Evolutionary conservation across 2,329 filamentous ascomycete genomes (phyloP), one percentile per base, ranked within the genome.

Genomic region (Trichoderma sp.): DNA sequence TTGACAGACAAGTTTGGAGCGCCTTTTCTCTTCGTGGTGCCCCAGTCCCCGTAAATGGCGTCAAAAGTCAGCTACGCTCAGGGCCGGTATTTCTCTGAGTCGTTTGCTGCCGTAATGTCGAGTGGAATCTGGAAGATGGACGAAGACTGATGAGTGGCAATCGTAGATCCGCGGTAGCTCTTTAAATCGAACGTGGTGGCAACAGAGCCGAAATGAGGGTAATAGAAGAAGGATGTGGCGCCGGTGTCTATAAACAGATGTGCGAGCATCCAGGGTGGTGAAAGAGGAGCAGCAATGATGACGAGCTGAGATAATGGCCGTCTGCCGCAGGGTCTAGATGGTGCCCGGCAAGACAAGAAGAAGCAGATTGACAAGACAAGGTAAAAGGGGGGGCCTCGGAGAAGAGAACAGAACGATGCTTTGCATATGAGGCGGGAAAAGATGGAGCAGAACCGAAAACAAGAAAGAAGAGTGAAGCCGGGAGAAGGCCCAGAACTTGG

Each of bases 131-230:
- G 34, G 49, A 55, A 43, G 63, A 55, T 43, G 30, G 28, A 43
- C 16, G 46, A 32, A 59, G 54, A 60, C 21, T 30, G 11, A 56
- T 52, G 55, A 28, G 59, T 51, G 37, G 39, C 52, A 59, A 63
- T 59, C 46, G 60, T 43, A 58, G 46, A 56, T 21, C 39, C 64
- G 43, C 28, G 52, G 39, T 43, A 3, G 37, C 52, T 66, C 54
- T 51, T 26, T 49, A 37, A 51, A 54, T 49, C 63, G 54, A 59
- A 56, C n/a, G 65, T 58, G 65, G 65, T 68, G 68, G 58, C 68
- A 68, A 70, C 51, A 46, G 54, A 21, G 39, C 68, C 68, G 65
- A 66, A 66, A 55, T 32, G 52, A 68, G 58, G 59, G 58, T 58
- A 51, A 39, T 26, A 16, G 39, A 18, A 14, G 21, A 13, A 37